Evolutionary conservation across 2,329 filamentous ascomycete species (phyloP).

Genomic region (Penicillium vulpinum): DNA sequence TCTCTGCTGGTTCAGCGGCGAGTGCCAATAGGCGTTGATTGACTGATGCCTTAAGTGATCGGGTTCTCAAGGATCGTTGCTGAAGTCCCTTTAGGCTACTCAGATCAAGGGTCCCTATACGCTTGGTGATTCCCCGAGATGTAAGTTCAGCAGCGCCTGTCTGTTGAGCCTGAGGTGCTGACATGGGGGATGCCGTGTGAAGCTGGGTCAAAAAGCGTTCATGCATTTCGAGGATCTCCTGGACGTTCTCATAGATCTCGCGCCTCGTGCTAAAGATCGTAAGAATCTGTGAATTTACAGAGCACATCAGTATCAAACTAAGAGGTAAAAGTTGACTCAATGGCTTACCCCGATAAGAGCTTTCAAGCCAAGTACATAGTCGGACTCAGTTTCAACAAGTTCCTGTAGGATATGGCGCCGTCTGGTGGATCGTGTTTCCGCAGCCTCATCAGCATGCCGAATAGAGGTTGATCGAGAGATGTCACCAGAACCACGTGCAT

Average conservation of each 20-base stretch:
- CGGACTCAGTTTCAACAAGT: slow-evolving; percentile 79
- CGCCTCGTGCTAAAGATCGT: slow-evolving; percentile 70
- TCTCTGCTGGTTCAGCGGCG: slow-evolving; percentile 54
- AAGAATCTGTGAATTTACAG: slow-evolving; percentile 59
- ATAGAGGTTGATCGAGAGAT: slow-evolving; percentile 50
- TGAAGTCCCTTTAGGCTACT: slow-evolving; percentile 36
- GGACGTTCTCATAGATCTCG: slow-evolving; percentile 76
- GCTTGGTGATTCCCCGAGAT: slow-evolving; percentile 42
- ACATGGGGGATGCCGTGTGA: slow-evolving; percentile 68
- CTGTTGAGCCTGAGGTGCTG: slow-evolving; percentile 33
- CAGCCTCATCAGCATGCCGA: slow-evolving; percentile 63
- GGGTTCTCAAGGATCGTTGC: slow-evolving; percentile 29
- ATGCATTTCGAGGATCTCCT: slow-evolving; percentile 78
- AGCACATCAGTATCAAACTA: slow-evolving; percentile 34
- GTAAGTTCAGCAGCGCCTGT: slow-evolving; percentile 22
- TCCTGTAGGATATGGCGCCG: slow-evolving; percentile 81
- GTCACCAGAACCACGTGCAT: slow-evolving; percentile 65
- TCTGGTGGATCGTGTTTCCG: slow-evolving; percentile 70
- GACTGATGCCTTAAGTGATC: slow-evolving; percentile 31
- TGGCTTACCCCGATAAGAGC: slow-evolving; percentile 76
- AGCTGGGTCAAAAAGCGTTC: slow-evolving; percentile 76
- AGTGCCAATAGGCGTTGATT: slow-evolving; percentile 38
- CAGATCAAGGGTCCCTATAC: slow-evolving; percentile 52
- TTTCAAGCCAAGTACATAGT: slow-evolving; percentile 83
- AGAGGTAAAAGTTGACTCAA: neutral